Percentiles rank a stretch among this genome's conserved stretches.
These are phyloP conservation scores for Calonectria pteridis DNA, from an alignment of 2,329 filamentous ascomycete genomes.

Conservation along the genomic window DNA sequence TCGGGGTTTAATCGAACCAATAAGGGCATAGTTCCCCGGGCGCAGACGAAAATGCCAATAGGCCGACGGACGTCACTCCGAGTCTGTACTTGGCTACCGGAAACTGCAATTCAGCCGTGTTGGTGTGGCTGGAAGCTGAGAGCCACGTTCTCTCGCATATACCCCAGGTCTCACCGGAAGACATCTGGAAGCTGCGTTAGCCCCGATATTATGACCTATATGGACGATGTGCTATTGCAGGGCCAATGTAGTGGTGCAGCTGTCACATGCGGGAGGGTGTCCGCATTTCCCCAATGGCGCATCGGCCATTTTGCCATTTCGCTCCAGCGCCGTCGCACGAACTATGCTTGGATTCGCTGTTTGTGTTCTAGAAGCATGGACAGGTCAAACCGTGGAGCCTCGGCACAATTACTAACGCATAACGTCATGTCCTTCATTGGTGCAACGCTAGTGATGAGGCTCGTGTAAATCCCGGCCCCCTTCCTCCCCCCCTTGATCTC, in stretches of 20 bases:
- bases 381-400: neutral
- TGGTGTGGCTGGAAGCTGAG: neutral
- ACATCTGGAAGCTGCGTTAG: neutral
- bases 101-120: neutral
- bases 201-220: neutral
- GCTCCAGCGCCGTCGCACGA: neutral
- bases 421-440: conserved; percentile 6
- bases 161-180: neutral
- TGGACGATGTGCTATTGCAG: neutral
- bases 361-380: neutral
- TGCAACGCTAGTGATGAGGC: neutral
- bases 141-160: neutral
- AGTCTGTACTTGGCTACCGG: neutral
- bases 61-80: neutral
- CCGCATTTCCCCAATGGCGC: neutral
- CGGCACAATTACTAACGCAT: conserved; percentile 4
- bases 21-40: neutral
- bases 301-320: neutral
- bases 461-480: conserved; percentile 13
- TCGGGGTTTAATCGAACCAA: neutral
- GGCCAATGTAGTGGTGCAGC: neutral
- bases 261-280: neutral
- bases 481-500: conserved; percentile 15
- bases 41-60: neutral
- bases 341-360: neutral